These are phyloP conservation scores for Penium margaritaceum DNA, from an alignment of 139 green algal genomes.

Conservation along the genomic window DNA sequence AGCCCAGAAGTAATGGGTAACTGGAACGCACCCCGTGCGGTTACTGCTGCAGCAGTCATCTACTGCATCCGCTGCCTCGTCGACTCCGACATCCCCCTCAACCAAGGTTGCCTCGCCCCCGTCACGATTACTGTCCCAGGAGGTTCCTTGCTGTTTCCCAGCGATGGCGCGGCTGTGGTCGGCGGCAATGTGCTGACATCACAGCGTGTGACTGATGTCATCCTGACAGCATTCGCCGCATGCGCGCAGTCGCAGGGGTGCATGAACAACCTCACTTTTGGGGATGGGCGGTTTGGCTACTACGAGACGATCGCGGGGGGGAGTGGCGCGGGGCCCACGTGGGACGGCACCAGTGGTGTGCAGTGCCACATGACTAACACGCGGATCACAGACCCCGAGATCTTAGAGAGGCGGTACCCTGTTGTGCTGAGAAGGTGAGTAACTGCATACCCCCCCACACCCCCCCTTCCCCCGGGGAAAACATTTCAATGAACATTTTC, in stretches of 20 bases:
- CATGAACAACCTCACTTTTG: constrained; percentile 99
- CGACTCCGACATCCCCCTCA: constrained; percentile 75
- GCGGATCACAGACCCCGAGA: constrained; percentile 88
- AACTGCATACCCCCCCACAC: no score
- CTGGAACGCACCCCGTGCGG: constrained; percentile 84
- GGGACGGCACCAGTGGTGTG: constrained; percentile 78
- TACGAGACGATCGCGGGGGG: constrained; percentile 96
- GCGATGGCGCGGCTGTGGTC: constrained; percentile 69
- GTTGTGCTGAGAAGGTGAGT: constrained; percentile 10
- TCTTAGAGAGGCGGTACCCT: constrained; percentile 70
- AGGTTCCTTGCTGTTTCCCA: constrained; percentile 54
- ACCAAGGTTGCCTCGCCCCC: constrained; percentile 50
- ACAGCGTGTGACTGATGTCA: constrained; percentile 90
- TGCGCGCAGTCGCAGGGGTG: constrained; percentile 38
- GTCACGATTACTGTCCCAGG: constrained; percentile 56
- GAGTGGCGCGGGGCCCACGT: constrained; percentile 77
- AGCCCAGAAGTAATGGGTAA: constrained; percentile 79
- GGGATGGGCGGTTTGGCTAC: constrained; percentile 66
- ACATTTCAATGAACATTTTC: no score
- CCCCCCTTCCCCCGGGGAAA: no score
- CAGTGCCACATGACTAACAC: constrained; percentile 99
- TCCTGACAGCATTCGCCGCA: constrained; percentile 76
- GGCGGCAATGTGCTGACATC: constrained; percentile 96
- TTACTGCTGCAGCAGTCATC: constrained; percentile 85
- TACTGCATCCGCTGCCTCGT: constrained; percentile 83